Evolutionary conservation across 495 filamentous ascomycete genomes (phyloP).

Genomic region (Filosporella fistucella): DNA sequence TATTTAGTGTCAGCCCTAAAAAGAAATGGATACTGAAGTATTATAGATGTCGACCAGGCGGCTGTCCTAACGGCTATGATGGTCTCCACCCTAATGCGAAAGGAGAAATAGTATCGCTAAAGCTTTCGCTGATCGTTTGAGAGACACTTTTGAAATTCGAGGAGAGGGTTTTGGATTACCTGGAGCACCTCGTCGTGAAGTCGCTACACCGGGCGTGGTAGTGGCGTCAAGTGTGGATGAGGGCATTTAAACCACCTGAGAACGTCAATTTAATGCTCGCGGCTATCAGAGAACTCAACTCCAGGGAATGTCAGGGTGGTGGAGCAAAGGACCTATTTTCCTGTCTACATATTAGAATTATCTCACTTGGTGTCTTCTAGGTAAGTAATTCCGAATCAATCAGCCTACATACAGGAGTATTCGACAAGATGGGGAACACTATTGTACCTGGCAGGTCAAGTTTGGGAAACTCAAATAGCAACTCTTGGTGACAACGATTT

Average conservation of each 20-base stretch:
- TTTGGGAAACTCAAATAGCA: neutral
- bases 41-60: conserved; percentile 6
- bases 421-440: no score
- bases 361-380: neutral
- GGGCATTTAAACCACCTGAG: neutral
- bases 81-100: conserved; percentile 33
- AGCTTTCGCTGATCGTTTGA: neutral
- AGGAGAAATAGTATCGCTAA: conserved; percentile 21
- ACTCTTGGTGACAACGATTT: neutral
- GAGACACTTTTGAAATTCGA: neutral
- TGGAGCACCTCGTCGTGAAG: neutral
- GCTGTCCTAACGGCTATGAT: conserved; percentile 27
- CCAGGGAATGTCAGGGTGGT: conserved; percentile 1
- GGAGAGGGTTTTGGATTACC: neutral
- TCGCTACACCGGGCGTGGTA: neutral
- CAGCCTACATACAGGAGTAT: no score
- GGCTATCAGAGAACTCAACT: neutral
- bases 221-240: neutral
- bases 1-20: no score
- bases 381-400: no score
- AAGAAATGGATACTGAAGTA: no score
- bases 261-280: neutral
- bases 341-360: neutral
- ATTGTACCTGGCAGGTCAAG: no score
- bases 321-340: neutral